These are phyloP conservation scores for Phellopilus nigrolimitatus DNA, from an alignment of 1,284 basidiomycete species.

Conservation along the genomic window DNA sequence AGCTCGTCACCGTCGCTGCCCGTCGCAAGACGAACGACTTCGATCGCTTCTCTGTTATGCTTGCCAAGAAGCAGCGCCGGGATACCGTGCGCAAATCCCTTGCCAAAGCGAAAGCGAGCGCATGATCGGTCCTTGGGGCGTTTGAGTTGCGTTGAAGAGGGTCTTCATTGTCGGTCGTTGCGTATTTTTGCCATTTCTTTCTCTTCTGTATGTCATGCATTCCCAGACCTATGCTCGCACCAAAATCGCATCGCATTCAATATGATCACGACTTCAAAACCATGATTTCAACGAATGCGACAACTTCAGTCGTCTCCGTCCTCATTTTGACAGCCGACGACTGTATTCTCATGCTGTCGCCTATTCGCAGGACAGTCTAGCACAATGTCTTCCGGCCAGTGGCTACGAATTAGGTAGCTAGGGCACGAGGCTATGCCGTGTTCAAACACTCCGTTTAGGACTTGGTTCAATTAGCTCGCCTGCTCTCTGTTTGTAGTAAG, in stretches of 20 bases:
- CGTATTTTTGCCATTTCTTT: background rate
- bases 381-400: too few species aligned
- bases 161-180: too few species aligned
- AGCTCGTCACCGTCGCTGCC: conserved; percentile 72
- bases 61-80: conserved; percentile 72
- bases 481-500: too few species aligned
- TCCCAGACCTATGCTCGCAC: background rate
- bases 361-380: too few species aligned
- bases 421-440: too few species aligned
- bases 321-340: too few species aligned
- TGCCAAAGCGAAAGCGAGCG: conserved; percentile 35
- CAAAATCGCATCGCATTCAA: background rate
- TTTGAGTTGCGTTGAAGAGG: background rate
- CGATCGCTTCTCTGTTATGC: conserved; percentile 76
- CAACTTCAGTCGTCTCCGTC: too few species aligned
- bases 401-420: too few species aligned
- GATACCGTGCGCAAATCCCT: conserved; percentile 66
- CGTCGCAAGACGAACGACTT: conserved; percentile 87
- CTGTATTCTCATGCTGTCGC: too few species aligned
- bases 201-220: background rate
- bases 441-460: too few species aligned
- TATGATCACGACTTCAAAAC: background rate
- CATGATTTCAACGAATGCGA: too few species aligned
- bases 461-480: too few species aligned
- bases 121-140: background rate